Evolutionary conservation across 768 basidiomycete species (phyloP).

Genomic region (Suillus occidentalis): DNA sequence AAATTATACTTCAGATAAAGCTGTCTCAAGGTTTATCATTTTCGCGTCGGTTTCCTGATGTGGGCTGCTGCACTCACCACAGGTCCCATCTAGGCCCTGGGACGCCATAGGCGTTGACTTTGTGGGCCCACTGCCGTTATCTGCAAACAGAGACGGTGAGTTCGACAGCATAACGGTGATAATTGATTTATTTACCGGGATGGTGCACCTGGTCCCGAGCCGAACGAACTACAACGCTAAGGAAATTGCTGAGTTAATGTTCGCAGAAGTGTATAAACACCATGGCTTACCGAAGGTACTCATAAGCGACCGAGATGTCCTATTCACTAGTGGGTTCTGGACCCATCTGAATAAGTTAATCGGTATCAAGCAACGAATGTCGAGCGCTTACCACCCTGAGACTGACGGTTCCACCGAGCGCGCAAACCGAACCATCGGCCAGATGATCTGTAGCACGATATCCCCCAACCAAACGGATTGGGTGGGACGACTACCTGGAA

Average conservation of each 20-base stretch:
- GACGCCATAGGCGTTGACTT: constrained; percentile 25
- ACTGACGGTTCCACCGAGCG: constrained; percentile 41
- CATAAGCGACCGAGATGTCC: constrained; percentile 40
- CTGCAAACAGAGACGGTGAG: not conserved
- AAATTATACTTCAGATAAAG: no score
- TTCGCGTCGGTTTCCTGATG: no score
- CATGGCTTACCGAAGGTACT: constrained; percentile 39
- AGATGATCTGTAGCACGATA: constrained; percentile 31
- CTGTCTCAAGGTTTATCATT: no score
- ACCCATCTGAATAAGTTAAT: constrained; percentile 28
- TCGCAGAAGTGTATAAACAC: constrained; percentile 13
- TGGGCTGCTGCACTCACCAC: constrained; percentile 27
- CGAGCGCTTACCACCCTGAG: constrained; percentile 42
- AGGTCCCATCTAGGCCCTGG: constrained; percentile 29
- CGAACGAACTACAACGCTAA: constrained; percentile 28
- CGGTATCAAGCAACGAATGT: constrained; percentile 27
- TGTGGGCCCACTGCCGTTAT: constrained; percentile 28
- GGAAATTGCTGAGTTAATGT: constrained; percentile 39
- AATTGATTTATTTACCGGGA: constrained; percentile 12
- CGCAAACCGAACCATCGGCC: constrained; percentile 26
- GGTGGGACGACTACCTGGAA: constrained; percentile 27
- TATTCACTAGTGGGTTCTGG: constrained; percentile 47
- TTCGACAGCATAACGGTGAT: constrained; percentile 31
- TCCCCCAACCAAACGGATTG: constrained; percentile 27
- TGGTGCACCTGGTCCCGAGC: constrained; percentile 24